Conservation (phyloP, 108 stramenopile species). For the Parietichytrium sp. region DNA sequence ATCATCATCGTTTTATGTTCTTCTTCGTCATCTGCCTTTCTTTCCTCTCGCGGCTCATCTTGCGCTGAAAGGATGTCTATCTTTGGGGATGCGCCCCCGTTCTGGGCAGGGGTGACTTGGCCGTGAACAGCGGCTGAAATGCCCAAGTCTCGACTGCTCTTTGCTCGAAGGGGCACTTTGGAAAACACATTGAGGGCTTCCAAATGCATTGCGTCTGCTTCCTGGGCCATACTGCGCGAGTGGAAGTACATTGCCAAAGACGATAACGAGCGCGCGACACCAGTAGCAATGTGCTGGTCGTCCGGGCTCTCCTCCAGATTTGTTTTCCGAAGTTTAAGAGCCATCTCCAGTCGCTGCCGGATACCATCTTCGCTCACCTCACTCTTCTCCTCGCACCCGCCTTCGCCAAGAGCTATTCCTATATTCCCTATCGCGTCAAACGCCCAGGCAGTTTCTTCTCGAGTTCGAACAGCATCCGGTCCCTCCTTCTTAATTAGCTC, state of each 20-base stretch:
- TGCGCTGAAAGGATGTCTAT: not conserved
- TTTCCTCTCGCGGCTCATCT: not conserved
- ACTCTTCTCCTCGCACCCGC: no score
- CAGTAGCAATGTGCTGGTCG: no score
- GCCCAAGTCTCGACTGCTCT: not conserved
- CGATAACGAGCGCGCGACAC: slow-evolving; percentile 20
- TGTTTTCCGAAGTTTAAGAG: no score
- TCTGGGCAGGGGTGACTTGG: not conserved
- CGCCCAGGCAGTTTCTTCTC: no score
- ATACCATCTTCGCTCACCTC: no score
- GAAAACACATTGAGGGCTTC: slow-evolving; percentile 32
- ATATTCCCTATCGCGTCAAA: no score
- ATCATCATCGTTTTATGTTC: not conserved
- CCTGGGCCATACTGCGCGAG: not conserved
- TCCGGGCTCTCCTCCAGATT: no score
- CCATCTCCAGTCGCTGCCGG: no score
- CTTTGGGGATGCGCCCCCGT: not conserved
- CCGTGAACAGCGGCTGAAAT: not conserved
- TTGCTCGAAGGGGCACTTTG: not conserved
- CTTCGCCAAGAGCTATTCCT: no score
- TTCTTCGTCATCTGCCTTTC: not conserved
- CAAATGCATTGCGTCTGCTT: slow-evolving; percentile 10
- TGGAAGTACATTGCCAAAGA: slow-evolving; percentile 11
- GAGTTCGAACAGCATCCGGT: no score
- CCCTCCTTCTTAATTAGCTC: no score